Evolutionary conservation across 2,329 filamentous ascomycete genomes (phyloP).

Genomic region (Fusarium beomiforme): DNA sequence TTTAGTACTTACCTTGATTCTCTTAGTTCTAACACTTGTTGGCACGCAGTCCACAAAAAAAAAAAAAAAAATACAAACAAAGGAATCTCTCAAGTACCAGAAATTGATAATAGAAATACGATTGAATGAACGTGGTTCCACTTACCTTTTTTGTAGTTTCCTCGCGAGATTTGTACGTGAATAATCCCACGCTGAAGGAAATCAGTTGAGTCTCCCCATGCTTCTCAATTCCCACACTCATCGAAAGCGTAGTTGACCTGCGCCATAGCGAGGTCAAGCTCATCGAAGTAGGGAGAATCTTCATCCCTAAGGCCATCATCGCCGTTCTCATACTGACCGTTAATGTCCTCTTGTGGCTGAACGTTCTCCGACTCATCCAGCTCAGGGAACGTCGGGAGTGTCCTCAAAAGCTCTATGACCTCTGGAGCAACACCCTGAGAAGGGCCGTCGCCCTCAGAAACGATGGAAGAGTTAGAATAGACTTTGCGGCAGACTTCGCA

Average conservation of each 20-base stretch:
- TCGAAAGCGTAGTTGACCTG: background rate
- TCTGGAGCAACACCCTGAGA: background rate
- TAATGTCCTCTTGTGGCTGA: background rate
- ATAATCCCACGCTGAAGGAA: background rate
- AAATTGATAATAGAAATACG: background rate
- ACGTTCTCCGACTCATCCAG: background rate
- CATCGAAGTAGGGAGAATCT: background rate
- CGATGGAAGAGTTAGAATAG: background rate
- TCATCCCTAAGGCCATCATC: background rate
- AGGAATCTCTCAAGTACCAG: background rate
- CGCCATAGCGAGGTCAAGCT: background rate
- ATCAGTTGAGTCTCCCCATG: too few relatives aligned
- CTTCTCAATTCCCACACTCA: background rate
- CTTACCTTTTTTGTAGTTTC: background rate
- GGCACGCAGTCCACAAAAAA: background rate
- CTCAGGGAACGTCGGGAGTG: background rate
- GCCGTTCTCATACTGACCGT: too few relatives aligned
- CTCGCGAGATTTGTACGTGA: fast-evolving
- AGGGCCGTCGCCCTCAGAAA: background rate
- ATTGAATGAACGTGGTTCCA: background rate
- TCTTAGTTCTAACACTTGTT: background rate
- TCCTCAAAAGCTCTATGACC: background rate
- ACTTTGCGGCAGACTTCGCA: background rate
- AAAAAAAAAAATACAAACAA: background rate
- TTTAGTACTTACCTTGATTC: background rate